phyloP scores from a whole-genome alignment of 2,329 filamentous ascomycete species.

The Aspergillus sp. region DNA sequence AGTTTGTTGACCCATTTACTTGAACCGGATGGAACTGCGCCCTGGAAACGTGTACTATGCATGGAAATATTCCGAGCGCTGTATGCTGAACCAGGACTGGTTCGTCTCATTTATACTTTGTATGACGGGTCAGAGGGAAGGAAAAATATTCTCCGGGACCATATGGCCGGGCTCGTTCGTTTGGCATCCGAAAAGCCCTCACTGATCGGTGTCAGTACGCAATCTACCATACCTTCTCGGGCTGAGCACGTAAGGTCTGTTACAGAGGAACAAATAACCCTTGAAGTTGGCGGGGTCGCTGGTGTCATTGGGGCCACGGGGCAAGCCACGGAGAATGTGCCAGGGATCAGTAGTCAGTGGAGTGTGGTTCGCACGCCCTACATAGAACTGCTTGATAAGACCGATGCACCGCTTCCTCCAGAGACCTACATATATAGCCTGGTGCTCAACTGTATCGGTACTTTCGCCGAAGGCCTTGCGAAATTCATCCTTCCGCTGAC shows the following conservation, averaged over 20 bases:
- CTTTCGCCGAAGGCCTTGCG: constrained; percentile 84
- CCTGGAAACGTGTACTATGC: constrained; percentile 85
- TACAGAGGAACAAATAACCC: constrained; percentile 74
- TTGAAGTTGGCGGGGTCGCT: constrained; percentile 81
- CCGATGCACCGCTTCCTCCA: constrained; percentile 73
- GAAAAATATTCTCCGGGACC: constrained; percentile 71
- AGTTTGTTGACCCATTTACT: constrained; percentile 78
- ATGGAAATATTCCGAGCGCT: constrained; percentile 87
- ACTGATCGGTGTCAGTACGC: constrained; percentile 81
- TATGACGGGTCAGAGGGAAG: constrained; percentile 72
- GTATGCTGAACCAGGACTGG: constrained; percentile 72
- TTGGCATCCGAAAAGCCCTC: constrained; percentile 85
- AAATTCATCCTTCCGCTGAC: constrained; percentile 91
- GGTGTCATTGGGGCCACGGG: constrained; percentile 77
- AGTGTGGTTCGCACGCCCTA: constrained; percentile 81
- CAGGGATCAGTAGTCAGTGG: constrained; percentile 85
- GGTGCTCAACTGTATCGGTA: constrained; percentile 81
- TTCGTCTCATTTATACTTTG: constrained; percentile 73
- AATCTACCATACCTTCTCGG: constrained; percentile 74
- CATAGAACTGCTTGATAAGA: constrained; percentile 91
- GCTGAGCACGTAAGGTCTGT: constrained; percentile 53
- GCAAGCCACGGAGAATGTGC: constrained; percentile 60
- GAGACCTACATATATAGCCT: constrained; percentile 93
- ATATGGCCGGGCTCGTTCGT: constrained; percentile 85
- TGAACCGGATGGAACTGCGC: constrained; percentile 70